These are phyloP conservation scores for Hymenoscyphus infarciens DNA, from an alignment of 2,329 filamentous ascomycete species.

Conservation along the genomic window DNA sequence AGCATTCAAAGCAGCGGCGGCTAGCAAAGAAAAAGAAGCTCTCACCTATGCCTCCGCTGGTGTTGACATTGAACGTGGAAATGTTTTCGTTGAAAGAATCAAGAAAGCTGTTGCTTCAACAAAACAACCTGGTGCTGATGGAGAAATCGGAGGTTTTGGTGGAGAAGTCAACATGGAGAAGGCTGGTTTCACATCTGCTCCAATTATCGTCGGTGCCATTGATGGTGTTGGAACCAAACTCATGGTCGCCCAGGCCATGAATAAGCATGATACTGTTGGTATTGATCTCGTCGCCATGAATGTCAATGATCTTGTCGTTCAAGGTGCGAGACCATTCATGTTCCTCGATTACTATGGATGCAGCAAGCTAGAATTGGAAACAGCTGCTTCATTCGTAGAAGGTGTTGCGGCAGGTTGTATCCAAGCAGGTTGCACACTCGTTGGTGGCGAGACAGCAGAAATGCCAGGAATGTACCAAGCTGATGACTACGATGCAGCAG, in stretches of 20 bases:
- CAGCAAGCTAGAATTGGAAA: constrained; percentile 75
- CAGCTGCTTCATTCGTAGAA: constrained; percentile 81
- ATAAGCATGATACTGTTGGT: constrained; percentile 90
- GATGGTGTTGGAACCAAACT: constrained; percentile 97
- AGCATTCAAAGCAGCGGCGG: constrained; percentile 49
- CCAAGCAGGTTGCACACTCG: constrained; percentile 79
- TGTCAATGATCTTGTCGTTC: constrained; percentile 94
- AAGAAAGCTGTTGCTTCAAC: constrained; percentile 87
- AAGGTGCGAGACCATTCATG: constrained; percentile 90
- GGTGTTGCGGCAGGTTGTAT: constrained; percentile 87
- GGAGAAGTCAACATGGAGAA: constrained; percentile 76
- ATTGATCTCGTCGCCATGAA: constrained; percentile 98
- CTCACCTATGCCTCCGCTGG: constrained; percentile 92
- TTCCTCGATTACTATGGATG: constrained; percentile 99
- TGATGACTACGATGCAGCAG: constrained; percentile 90
- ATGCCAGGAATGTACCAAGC: constrained; percentile 89
- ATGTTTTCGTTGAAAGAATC: constrained; percentile 87
- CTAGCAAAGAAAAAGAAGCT: constrained; percentile 38
- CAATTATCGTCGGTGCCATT: constrained; percentile 87
- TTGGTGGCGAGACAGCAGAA: constrained; percentile 97
- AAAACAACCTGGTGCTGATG: constrained; percentile 79
- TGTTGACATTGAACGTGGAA: constrained; percentile 91
- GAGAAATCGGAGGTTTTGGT: constrained; percentile 92
- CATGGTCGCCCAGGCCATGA: constrained; percentile 86
- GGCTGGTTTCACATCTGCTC: constrained; percentile 70